Conservation (phyloP, 495 filamentous ascomycete species). For the Penicillium coprophilum region DNA sequence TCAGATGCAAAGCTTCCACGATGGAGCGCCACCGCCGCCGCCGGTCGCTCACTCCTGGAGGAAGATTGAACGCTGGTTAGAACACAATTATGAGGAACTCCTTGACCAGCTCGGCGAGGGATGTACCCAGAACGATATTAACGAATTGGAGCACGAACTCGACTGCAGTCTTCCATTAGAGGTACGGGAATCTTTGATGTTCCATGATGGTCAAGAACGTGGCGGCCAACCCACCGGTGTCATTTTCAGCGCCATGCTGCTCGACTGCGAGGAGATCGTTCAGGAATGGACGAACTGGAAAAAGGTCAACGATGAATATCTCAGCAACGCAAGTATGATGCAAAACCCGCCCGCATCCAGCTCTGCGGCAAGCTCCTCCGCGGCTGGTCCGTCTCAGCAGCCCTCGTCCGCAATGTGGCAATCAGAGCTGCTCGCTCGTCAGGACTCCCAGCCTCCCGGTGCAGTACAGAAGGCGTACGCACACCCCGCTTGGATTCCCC, state of each 20-base stretch:
- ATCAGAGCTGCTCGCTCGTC: constrained; percentile 77
- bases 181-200: constrained; percentile 83
- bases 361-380: constrained; percentile 63
- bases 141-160: constrained; percentile 93
- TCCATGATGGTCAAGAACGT: constrained; percentile 95
- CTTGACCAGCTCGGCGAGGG: constrained; percentile 90
- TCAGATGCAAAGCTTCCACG: constrained; percentile 93
- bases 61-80: constrained; percentile 90
- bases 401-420: constrained; percentile 68
- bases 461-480: constrained; percentile 91
- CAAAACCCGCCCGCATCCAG: constrained; percentile 57
- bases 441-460: constrained; percentile 83
- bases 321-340: constrained; percentile 56
- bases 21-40: constrained; percentile 86
- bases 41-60: constrained; percentile 87
- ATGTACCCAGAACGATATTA: constrained; percentile 90
- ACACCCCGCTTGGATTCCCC: constrained; percentile 92
- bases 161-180: constrained; percentile 94
- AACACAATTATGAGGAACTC: constrained; percentile 92
- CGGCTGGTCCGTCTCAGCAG: constrained; percentile 54
- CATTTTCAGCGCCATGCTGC: constrained; percentile 89
- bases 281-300: constrained; percentile 98
- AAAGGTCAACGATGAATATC: constrained; percentile 84
- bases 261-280: constrained; percentile 98
- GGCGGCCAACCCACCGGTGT: constrained; percentile 88